A percentile compares a stretch with the other conserved stretches of the same genome.
These are phyloP conservation scores for Chaetomiaceae sp. DNA, from an alignment of 2,329 filamentous ascomycete species.

Conservation along the genomic window DNA sequence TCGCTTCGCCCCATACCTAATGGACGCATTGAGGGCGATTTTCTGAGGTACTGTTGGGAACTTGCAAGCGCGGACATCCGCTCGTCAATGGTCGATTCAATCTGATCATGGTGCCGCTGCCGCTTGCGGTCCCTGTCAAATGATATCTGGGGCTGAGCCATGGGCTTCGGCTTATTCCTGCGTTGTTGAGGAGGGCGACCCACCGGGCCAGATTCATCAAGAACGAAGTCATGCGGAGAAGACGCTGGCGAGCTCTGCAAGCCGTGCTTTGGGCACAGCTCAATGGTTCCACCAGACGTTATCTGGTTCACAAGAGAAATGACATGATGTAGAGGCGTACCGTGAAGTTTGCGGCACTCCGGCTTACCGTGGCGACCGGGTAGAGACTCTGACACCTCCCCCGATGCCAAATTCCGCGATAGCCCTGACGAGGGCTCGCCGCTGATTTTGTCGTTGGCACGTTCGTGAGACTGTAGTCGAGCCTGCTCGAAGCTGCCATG, in stretches of 20 bases:
- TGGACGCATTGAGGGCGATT: neutral
- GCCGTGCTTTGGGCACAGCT: slow-evolving; percentile 1
- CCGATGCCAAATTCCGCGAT: no score
- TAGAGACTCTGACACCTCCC: no score
- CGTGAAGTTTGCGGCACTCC: neutral
- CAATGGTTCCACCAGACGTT: neutral
- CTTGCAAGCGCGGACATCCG: neutral
- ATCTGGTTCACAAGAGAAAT: neutral
- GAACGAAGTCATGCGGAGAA: neutral
- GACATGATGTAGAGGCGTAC: neutral
- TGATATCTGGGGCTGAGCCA: slow-evolving; percentile 7
- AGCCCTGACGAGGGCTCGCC: neutral
- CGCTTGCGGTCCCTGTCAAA: neutral
- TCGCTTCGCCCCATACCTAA: neutral
- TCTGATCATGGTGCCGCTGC: neutral
- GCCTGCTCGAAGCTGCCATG: neutral
- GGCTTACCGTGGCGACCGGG: no score
- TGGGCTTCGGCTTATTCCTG: neutral
- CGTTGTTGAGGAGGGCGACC: neutral
- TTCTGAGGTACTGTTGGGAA: neutral
- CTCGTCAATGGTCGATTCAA: neutral
- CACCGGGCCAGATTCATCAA: neutral
- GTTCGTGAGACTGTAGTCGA: neutral
- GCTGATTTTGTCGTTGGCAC: no score
- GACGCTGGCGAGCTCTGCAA: slow-evolving; percentile 12